phyloP scores from a whole-genome alignment of 2,329 filamentous ascomycete genomes.

The Penicillium sp. region DNA sequence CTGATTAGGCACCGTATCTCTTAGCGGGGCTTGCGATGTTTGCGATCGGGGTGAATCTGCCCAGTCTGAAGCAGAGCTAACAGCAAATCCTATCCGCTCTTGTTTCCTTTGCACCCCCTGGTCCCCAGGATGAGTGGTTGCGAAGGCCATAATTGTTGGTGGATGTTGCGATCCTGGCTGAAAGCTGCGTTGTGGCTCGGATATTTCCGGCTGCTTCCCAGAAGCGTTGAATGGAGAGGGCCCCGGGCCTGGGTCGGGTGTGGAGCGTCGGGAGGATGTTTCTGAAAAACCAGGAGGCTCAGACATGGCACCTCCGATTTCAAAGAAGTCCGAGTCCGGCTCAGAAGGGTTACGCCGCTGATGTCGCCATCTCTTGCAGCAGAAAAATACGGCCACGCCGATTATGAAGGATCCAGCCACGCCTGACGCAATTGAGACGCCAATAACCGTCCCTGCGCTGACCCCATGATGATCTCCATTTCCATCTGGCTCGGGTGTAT shows the following conservation, averaged over 20 bases:
- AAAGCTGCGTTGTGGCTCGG: constrained; percentile 15
- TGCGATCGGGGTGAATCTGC: constrained; percentile 35
- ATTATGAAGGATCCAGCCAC: constrained; percentile 41
- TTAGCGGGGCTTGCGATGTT: constrained; percentile 42
- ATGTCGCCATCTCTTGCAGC: constrained; percentile 33
- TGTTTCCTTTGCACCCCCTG: not conserved
- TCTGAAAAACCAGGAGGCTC: constrained; percentile 39
- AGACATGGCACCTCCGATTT: constrained; percentile 45
- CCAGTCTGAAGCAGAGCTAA: constrained; percentile 30
- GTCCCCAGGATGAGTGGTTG: constrained; percentile 24
- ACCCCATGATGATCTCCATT: constrained; percentile 17
- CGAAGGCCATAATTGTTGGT: constrained; percentile 22
- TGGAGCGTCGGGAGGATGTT: constrained; percentile 29
- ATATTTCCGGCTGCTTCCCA: constrained; percentile 21
- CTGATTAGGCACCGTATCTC: constrained; percentile 42
- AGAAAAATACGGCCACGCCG: constrained; percentile 37
- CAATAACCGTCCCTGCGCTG: constrained; percentile 38
- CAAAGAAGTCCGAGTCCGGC: constrained; percentile 35
- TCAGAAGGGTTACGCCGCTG: constrained; percentile 21
- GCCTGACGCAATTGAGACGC: constrained; percentile 42
- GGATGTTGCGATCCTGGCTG: constrained; percentile 21
- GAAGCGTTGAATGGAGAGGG: constrained; percentile 12
- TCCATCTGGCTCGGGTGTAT: constrained; percentile 5
- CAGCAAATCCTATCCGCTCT: constrained; percentile 24
- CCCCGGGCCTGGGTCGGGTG: constrained; percentile 16